phyloP scores from a whole-genome alignment of 2,329 filamentous ascomycete genomes.

The Epichloe scottii region DNA sequence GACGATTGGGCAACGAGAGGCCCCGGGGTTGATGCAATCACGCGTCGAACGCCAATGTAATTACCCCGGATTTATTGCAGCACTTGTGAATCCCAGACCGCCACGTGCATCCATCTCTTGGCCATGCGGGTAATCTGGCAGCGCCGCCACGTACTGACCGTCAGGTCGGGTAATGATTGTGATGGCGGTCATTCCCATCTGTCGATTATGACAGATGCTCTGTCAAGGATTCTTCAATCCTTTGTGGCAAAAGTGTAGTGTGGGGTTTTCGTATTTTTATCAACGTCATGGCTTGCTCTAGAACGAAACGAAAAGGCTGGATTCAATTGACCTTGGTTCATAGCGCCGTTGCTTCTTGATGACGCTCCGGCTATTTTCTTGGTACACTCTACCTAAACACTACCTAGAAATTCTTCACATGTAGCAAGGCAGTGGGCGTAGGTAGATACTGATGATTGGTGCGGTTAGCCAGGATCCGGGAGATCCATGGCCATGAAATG shows the following conservation, averaged over 20 bases:
- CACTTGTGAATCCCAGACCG: neutral
- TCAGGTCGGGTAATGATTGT: too few species aligned
- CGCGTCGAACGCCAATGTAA: too few species aligned
- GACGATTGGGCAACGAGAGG: too few species aligned
- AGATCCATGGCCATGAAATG: neutral
- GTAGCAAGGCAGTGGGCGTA: conserved; percentile 5
- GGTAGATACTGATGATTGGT: conserved; percentile 2
- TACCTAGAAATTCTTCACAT: conserved; percentile 10
- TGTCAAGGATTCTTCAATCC: too few species aligned
- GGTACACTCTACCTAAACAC: conserved; percentile 20
- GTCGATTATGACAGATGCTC: too few species aligned
- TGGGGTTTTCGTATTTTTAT: too few species aligned
- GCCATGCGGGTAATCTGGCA: neutral
- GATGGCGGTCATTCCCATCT: too few species aligned
- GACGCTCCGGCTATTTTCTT: conserved; percentile 9
- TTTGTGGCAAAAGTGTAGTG: too few species aligned
- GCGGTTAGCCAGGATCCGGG: neutral
- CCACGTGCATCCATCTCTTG: neutral
- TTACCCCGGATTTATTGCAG: too few species aligned
- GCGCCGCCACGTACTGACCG: too few species aligned
- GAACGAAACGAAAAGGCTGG: neutral
- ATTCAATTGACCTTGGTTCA: conserved; percentile 9
- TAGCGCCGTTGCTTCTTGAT: conserved; percentile 19
- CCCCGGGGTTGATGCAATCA: too few species aligned
- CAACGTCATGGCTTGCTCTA: neutral